Evolutionary conservation across 2,329 filamentous ascomycete genomes (phyloP), one percentile per base, ranked within the genome.

Genomic region (Rhinocladiella similis): DNA sequence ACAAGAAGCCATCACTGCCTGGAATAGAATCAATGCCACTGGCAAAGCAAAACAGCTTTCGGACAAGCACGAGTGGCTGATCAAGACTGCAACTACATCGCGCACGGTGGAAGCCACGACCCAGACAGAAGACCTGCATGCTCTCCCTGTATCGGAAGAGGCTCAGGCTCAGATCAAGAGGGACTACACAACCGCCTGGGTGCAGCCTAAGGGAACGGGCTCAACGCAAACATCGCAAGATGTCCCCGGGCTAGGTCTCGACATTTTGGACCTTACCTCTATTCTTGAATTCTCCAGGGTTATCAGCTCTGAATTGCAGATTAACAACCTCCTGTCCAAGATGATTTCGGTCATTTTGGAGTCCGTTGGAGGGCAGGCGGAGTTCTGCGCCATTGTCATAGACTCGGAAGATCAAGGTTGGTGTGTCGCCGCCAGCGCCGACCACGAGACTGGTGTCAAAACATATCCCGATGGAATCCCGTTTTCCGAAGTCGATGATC

Each of bases 281-380:
- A 87, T 87, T 45, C 74, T 87, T 3, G 83, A 86, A 63, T 85
- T 83, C 22, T 85, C 81, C 52, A 84, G 86, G 67, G 77, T 87
- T 5, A 79, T 87, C 62, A 86, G 84, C 5, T 86, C 83, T 13
- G 84, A 87, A 64, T 74, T 87, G 14, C 79, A 85, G 59, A 81
- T 87, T 41, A 83, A 87, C 57, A 81, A 80, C 48, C 74, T 87
- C 3, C 73, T 87, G 53, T 77, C 79, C 2, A 86, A 85, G 68
- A 84, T 87, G 77, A 81, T 83, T 14, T 80, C 82, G 54, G 86
- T 87, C 59, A 85, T 87, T 29, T 70, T 86, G 5, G 83, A 87
- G 63, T 83, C 82, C 1, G 85, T 83, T 14, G 83, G 83, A 19
- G 77, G 77, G 0, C 68, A 69, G 47, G 83, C 83, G 2, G 82